phyloP scores from a whole-genome alignment of 2,329 filamentous ascomycete species.

The Curvularia sp. region DNA sequence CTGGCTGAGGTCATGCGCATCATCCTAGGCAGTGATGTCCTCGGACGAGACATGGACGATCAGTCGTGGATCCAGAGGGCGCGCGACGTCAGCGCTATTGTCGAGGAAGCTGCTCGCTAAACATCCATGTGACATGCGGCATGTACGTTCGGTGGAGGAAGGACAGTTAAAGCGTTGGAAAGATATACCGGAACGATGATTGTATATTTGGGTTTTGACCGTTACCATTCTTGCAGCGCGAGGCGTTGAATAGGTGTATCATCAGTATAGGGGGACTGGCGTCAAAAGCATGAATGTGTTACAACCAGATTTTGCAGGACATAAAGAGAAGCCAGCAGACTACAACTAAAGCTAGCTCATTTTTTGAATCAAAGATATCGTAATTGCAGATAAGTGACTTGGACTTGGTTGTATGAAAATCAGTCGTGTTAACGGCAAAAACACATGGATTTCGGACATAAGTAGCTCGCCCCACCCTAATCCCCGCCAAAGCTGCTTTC shows the following conservation, averaged over 20 bases:
- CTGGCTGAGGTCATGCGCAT: constrained; percentile 50
- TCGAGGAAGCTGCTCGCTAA: constrained; percentile 45
- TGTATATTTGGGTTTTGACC: constrained; percentile 21
- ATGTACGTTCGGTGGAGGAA: not conserved
- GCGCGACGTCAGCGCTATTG: constrained; percentile 33
- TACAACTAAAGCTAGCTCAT: constrained; percentile 10
- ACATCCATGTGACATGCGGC: not conserved
- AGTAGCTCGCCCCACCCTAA: constrained; percentile 3
- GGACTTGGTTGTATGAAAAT: not conserved
- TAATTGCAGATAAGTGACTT: constrained; percentile 9
- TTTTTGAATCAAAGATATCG: constrained; percentile 20
- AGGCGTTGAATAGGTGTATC: constrained; percentile 42
- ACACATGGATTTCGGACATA: not conserved
- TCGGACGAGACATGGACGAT: constrained; percentile 47
- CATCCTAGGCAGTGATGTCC: constrained; percentile 55
- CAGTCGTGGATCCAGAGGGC: constrained; percentile 43
- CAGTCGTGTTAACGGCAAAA: not conserved
- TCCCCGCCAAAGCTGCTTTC: constrained; percentile 9
- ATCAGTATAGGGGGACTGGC: constrained; percentile 26
- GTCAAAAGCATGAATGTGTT: constrained; percentile 31
- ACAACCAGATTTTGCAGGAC: constrained; percentile 22
- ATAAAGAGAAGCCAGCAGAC: constrained; percentile 10
- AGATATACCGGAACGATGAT: constrained; percentile 17
- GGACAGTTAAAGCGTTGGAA: constrained; percentile 5
- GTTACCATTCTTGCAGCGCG: constrained; percentile 37